These are phyloP conservation scores for Sporothrix inflata DNA, from an alignment of 2,329 filamentous ascomycete genomes.

Conservation along the genomic window DNA sequence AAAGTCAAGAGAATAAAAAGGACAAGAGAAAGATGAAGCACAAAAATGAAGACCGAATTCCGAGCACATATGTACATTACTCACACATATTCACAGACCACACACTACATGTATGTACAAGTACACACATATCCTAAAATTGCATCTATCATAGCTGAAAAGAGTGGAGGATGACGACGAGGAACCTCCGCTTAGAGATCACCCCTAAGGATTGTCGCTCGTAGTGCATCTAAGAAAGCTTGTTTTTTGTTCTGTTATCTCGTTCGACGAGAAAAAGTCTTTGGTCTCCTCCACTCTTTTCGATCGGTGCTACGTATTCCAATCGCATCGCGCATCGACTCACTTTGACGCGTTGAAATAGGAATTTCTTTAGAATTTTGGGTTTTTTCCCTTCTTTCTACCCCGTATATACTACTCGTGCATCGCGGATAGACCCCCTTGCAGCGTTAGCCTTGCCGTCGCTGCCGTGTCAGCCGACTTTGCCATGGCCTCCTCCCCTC, in stretches of 20 bases:
- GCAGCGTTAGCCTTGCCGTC: neutral
- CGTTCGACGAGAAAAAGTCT: neutral
- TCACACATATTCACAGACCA: too few relatives aligned
- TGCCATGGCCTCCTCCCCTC: constrained; percentile 1
- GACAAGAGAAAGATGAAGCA: neutral
- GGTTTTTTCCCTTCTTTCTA: neutral
- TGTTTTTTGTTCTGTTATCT: neutral
- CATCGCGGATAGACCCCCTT: neutral
- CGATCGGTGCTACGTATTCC: neutral
- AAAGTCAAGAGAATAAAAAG: too few relatives aligned
- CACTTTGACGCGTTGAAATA: too few relatives aligned
- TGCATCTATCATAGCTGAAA: neutral
- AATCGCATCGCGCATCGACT: neutral
- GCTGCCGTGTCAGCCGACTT: neutral
- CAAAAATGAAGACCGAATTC: neutral
- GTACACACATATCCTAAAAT: neutral
- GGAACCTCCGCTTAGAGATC: neutral
- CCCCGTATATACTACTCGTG: neutral
- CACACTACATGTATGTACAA: too few relatives aligned
- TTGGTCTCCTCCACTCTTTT: neutral
- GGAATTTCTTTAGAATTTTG: neutral
- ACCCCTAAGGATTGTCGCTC: neutral
- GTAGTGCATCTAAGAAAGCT: neutral
- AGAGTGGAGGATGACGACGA: neutral
- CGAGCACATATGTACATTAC: neutral